These are phyloP conservation scores for Coffea eugenioides DNA, from an alignment of 257 asterid genomes.

Conservation along the genomic window DNA sequence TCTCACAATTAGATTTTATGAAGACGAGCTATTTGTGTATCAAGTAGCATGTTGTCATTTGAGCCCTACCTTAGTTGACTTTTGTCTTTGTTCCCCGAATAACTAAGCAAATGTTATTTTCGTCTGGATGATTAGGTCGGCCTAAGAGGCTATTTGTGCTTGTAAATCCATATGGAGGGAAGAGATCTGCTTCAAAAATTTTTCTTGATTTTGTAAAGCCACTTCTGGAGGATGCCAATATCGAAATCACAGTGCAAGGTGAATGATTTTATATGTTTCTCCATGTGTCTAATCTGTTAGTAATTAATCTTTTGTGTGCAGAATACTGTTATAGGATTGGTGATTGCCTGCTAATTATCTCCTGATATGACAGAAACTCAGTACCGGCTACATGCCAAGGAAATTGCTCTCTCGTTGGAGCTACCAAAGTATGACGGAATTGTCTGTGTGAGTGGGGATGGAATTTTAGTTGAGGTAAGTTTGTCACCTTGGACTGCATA, in stretches of 20 bases:
- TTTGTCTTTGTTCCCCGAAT: no score
- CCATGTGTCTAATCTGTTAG: background rate
- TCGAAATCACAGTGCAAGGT: constrained; percentile 72
- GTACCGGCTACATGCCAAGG: constrained; percentile 80
- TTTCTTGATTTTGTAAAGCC: constrained; percentile 74
- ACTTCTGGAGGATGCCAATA: constrained; percentile 78
- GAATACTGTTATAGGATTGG: background rate
- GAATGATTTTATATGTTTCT: background rate
- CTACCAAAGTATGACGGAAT: constrained; percentile 71
- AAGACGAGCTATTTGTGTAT: no score
- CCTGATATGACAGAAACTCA: constrained; percentile 58
- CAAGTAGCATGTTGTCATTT: background rate
- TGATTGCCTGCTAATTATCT: constrained; percentile 13
- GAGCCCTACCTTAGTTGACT: background rate
- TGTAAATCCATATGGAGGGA: constrained; percentile 94
- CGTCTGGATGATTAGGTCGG: constrained; percentile 52
- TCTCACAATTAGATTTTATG: background rate
- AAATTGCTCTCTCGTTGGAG: constrained; percentile 64
- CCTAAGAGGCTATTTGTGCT: constrained; percentile 76
- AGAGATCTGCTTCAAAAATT: constrained; percentile 64
- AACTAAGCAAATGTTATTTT: background rate
- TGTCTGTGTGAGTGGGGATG: constrained; percentile 95
- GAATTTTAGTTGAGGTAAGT: constrained; percentile 88
- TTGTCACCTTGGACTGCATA: constrained; percentile 10
- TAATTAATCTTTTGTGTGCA: background rate